These are phyloP conservation scores for Yamadazyma sp. DNA, from an alignment of 805 yeast species.

Conservation along the genomic window DNA sequence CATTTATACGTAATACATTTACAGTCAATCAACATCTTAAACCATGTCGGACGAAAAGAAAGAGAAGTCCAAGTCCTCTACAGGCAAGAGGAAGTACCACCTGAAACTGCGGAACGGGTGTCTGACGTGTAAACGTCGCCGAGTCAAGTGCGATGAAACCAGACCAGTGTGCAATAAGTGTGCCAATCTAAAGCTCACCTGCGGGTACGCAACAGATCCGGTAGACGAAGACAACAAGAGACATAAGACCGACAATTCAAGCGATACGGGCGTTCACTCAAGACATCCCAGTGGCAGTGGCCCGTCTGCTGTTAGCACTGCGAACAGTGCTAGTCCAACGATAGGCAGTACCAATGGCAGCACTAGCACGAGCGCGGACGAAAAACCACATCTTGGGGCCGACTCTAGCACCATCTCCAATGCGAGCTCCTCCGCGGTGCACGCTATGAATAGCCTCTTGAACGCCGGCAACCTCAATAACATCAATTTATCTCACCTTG, in stretches of 20 bases:
- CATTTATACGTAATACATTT: no score
- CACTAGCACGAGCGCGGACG: no score
- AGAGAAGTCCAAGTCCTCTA: slow-evolving; percentile 27
- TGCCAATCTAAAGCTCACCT: slow-evolving; percentile 70
- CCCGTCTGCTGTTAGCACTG: no score
- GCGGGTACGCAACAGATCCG: slow-evolving; percentile 57
- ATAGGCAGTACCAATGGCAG: slow-evolving; percentile 1
- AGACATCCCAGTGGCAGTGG: not conserved
- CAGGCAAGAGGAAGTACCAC: slow-evolving; percentile 84
- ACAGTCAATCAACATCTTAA: not conserved
- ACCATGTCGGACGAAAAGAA: slow-evolving; percentile 4
- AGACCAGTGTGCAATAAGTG: slow-evolving; percentile 83
- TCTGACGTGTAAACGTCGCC: slow-evolving; percentile 79
- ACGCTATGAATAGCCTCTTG: slow-evolving; percentile 17
- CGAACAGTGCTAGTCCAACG: no score
- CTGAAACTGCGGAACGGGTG: slow-evolving; percentile 89
- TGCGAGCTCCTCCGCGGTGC: not conserved
- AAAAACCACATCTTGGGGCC: no score
- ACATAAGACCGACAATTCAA: slow-evolving; percentile 1
- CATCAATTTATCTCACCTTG: slow-evolving; percentile 42
- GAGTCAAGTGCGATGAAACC: slow-evolving; percentile 91
- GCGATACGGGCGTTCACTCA: not conserved
- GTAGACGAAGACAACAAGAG: no score
- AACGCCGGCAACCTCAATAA: slow-evolving; percentile 43
- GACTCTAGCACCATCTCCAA: slow-evolving; percentile 1